Evolutionary conservation across 371 early-diverging fungal genomes (phyloP).

Genomic region (Mortierella sp.): DNA sequence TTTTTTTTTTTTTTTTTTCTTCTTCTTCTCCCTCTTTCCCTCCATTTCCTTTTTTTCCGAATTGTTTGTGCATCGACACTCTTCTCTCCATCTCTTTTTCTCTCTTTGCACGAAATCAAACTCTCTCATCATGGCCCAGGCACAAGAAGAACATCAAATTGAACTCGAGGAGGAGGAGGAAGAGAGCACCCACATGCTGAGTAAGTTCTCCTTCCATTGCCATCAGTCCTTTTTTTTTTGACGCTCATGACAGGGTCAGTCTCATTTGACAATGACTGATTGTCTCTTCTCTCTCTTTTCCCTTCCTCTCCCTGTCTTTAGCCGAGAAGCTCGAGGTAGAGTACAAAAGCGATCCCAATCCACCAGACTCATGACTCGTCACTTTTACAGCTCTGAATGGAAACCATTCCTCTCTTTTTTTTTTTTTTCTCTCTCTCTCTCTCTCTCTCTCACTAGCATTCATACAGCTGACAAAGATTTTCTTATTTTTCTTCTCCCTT

Average conservation of each 20-base stretch:
- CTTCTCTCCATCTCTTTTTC: no score
- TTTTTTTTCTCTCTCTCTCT: neutral
- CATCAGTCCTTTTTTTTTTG: neutral
- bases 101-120: conserved; percentile 1
- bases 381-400: no score
- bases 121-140: conserved; percentile 31
- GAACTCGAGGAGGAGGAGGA: conserved; percentile 42
- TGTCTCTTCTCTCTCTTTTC: no score
- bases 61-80: no score
- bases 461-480: neutral
- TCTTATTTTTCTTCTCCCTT: neutral
- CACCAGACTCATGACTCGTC: no score
- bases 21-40: no score
- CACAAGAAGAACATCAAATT: conserved; percentile 32
- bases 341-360: no score
- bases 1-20: no score
- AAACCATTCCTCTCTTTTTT: neutral
- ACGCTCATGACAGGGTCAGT: neutral
- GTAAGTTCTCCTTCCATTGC: conserved; percentile 11
- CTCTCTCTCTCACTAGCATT: neutral
- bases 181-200: conserved; percentile 28
- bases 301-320: neutral
- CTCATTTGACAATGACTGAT: no score
- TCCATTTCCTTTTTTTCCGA: no score
- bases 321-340: conserved; percentile 46